Percentiles rank a stretch among this genome's conserved stretches.
Conservation (phyloP, 2,329 filamentous ascomycete species). For the Aspergillus brunneoviolaceus region DNA sequence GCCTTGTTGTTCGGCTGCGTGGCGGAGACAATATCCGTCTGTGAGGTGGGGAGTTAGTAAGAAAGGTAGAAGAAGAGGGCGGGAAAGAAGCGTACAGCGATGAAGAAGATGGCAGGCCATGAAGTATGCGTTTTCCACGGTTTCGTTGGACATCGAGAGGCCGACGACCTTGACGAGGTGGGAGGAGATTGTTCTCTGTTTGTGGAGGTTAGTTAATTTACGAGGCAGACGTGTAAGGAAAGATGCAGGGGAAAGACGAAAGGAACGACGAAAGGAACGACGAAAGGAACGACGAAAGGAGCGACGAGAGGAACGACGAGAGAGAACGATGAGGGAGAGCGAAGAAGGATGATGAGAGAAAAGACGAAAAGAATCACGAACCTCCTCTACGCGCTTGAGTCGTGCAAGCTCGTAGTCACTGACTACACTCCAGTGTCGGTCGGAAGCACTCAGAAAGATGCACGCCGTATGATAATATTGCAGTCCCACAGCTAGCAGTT, state of each 20-base stretch:
- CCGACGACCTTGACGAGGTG: conserved; percentile 33
- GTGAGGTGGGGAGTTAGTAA: conserved; percentile 1
- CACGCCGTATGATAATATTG: conserved; percentile 40
- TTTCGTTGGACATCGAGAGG: conserved; percentile 35
- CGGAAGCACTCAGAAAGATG: conserved; percentile 32
- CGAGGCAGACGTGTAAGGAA: too few relatives aligned
- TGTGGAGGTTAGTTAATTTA: not conserved
- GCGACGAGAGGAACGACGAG: not conserved
- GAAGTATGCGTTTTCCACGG: conserved; percentile 35
- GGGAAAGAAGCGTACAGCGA: conserved; percentile 26
- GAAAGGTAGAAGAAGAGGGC: too few relatives aligned
- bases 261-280: too few relatives aligned
- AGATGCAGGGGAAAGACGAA: too few relatives aligned
- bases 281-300: not conserved
- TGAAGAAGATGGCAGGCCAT: conserved; percentile 35
- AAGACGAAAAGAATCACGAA: conserved; percentile 5
- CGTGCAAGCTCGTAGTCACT: conserved; percentile 31
- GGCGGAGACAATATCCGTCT: conserved; percentile 36
- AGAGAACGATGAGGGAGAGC: not conserved
- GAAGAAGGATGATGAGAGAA: not conserved
- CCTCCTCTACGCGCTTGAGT: conserved; percentile 29
- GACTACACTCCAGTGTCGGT: conserved; percentile 20
- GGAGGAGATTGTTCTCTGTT: conserved; percentile 29
- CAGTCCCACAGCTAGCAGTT: conserved; percentile 34
- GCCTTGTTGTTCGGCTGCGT: conserved; percentile 28